Base-by-base conservation (phyloP, 192 early-diverging fungal genomes). In the Radiomyces spectabilis region DNA sequence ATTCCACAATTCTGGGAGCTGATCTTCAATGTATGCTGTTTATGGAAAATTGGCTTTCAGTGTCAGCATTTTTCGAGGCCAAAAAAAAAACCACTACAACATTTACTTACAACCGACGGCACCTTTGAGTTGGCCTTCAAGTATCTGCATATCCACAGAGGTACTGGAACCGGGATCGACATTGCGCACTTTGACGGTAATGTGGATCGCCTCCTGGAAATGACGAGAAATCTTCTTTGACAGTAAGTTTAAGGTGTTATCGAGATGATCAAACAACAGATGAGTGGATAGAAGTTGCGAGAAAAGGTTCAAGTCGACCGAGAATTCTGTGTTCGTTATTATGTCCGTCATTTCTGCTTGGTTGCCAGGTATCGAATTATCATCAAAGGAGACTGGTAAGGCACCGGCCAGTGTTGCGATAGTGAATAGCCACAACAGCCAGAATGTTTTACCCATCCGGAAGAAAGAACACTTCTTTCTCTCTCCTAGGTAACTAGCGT, bases 51-150 rank as follows among this genome's bases (percentile, higher is more conserved):
- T n/a, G n/a, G n/a, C n/a, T n/a, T n/a, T n/a, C n/a, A n/a, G n/a
- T n/a, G n/a, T n/a, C n/a, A n/a, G n/a, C n/a, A n/a, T n/a, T n/a
- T n/a, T n/a, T n/a, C n/a, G n/a, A n/a, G n/a, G n/a, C n/a, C n/a
- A n/a, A n/a, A n/a, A n/a, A n/a, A n/a, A n/a, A n/a, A n/a, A n/a
- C n/a, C n/a, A n/a, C n/a, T n/a, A n/a, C n/a, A n/a, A n/a, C n/a
- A n/a, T n/a, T n/a, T n/a, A 50, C 48, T 50, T 35, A 50, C 48
- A 57, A 29, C 55, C 55, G 16, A 57, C 55, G 10, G 55, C 55
- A 38, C 55, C 55, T 27, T 32, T 42, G 9, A 57, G 33, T 24
- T 57, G 55, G 4, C 34, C 55, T 22, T 46, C 30, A 0, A 57
- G 35, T 2, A 57, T 29, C 38, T 38, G 44, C 7, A 57, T 38